Conservation (phyloP, 2,329 filamentous ascomycete genomes). For the Alternaria sp. region DNA sequence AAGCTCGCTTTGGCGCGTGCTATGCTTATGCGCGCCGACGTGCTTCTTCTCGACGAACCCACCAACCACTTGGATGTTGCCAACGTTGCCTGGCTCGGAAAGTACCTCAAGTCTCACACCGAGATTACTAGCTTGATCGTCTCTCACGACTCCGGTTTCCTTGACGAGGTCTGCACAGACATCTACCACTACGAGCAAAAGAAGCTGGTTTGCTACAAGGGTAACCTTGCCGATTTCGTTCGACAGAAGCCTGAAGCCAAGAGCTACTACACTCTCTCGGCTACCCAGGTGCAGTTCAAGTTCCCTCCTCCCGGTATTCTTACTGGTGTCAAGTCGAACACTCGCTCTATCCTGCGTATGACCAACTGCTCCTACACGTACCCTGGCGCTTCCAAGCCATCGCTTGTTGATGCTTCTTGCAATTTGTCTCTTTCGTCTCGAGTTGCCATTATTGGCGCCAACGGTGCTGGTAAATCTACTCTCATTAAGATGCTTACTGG, state of each 20-base stretch:
- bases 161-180: constrained; percentile 97
- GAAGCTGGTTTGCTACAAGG: constrained; percentile 88
- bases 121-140: constrained; percentile 98
- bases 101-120: constrained; percentile 93
- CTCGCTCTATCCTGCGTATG: constrained; percentile 95
- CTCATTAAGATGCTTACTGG: constrained; percentile 97
- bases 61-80: constrained; percentile 98
- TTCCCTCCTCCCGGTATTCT: constrained; percentile 96
- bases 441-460: constrained; percentile 95
- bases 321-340: constrained; percentile 93
- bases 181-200: constrained; percentile 99
- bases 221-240: constrained; percentile 85
- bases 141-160: constrained; percentile 96
- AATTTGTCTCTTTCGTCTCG: constrained; percentile 88
- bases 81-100: constrained; percentile 95
- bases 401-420: constrained; percentile 86
- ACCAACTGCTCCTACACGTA: constrained; percentile 91
- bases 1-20: constrained; percentile 95
- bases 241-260: constrained; percentile 91
- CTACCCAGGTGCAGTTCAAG: constrained; percentile 91
- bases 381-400: constrained; percentile 86
- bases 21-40: constrained; percentile 97
- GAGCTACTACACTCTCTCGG: constrained; percentile 96
- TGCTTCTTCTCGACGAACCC: constrained; percentile 95
- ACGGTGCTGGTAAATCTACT: constrained; percentile 97